Base-by-base conservation (phyloP, 2,329 filamentous ascomycete genomes). In the Exophiala sp. region DNA sequence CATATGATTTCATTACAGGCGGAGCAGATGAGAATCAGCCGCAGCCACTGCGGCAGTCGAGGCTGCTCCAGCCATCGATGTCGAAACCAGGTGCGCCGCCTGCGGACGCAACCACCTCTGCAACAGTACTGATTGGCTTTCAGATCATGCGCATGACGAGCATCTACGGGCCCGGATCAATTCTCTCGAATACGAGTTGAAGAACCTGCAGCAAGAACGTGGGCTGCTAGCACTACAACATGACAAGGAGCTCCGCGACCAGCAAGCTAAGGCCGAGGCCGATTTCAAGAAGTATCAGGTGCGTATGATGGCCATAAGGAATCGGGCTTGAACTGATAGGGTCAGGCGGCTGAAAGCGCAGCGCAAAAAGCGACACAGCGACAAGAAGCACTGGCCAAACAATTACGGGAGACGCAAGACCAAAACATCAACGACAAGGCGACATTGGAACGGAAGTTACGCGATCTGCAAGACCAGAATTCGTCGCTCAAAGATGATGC, bases 141-240 rank as follows among this genome's bases (percentile, higher is more conserved):
- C 14, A 50, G 66, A 54, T 27, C 35, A 42, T 29, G 43, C 32
- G 14, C 47, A 56, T 32, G 83, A 80, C 52, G 90, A 97, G 63
- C 85, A 90, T 57, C 76, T 97, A 21, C 90, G 91, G 63, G 88
- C 91, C 1, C 88, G 96, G 68, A 75, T 97, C 35, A 93, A 90
- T 55, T 87, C 88, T 0, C 73, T 96, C 43, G 84, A 83, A 55
- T 98, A 96, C 70, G 88, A 91, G 51, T 77, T 95, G 58, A 86
- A 89, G 62, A 91, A 86, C 14, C 73, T 87, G 46, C 90, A 91
- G 62, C 88, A 95, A 60, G 91, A 97, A 63, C 84, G 86, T 60
- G 88, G 95, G 50, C 79, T 96, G 61, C 74, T 82, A 41, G 77
- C 81, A 8, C 75, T 95, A 13, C 83, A 88, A 55, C 86, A 93